These are phyloP conservation scores for Talaromyces marneffei DNA, from an alignment of 2,329 filamentous ascomycete genomes.

Conservation along the genomic window DNA sequence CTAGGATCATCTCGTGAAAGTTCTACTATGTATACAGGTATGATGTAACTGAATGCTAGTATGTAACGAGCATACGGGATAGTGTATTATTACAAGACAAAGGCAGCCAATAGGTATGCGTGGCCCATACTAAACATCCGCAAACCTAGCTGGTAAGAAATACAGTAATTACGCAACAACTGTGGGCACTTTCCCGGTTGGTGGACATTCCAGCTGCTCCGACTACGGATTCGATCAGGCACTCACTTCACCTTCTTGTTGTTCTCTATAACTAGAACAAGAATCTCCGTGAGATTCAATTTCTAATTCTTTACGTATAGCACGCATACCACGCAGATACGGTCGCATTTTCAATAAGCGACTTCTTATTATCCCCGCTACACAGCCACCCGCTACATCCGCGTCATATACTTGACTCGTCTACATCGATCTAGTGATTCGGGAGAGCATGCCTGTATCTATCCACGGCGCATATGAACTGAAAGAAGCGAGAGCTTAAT, in stretches of 20 bases:
- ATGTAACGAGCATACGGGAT: neutral
- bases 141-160: neutral
- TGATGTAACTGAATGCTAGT: neutral
- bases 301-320: neutral
- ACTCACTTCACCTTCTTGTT: neutral
- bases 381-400: conserved; percentile 7
- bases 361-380: neutral
- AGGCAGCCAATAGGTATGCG: neutral
- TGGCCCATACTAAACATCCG: neutral
- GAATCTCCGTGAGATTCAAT: neutral
- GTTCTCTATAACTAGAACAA: neutral
- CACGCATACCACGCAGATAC: neutral
- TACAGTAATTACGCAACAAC: conserved; percentile 7
- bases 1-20: neutral
- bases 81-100: neutral
- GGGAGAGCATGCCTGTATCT: conserved; percentile 6
- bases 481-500: conserved; percentile 7
- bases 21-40: neutral
- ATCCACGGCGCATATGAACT: conserved; percentile 12
- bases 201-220: conserved; percentile 2
- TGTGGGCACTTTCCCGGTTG: conserved; percentile 7
- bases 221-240: neutral
- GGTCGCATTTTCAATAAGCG: neutral
- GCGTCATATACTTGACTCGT: neutral
- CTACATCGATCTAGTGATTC: neutral